Evolutionary conservation across 2,329 filamentous ascomycete genomes (phyloP).

Genomic region (Metarhizium sp.): DNA sequence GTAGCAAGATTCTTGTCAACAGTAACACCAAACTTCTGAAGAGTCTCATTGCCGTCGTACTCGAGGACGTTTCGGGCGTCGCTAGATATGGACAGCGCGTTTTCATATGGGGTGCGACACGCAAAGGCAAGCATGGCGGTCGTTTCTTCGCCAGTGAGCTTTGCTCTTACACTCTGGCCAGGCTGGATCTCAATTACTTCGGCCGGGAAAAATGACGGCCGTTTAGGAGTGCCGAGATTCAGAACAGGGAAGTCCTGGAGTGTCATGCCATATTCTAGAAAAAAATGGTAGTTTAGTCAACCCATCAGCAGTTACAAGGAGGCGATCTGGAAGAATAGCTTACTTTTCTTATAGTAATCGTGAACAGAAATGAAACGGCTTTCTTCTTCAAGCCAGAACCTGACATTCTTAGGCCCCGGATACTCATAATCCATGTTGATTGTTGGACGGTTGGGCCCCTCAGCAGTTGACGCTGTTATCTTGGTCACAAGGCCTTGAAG

Average conservation of each 20-base stretch:
- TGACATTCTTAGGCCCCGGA: constrained; percentile 22
- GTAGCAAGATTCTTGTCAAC: constrained; percentile 56
- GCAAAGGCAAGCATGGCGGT: constrained; percentile 63
- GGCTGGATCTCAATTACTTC: constrained; percentile 55
- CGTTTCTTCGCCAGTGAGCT: constrained; percentile 52
- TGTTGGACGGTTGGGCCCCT: constrained; percentile 12
- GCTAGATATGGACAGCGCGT: constrained; percentile 55
- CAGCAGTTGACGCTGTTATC: constrained; percentile 7
- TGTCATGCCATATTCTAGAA: constrained; percentile 24
- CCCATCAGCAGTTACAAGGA: not conserved
- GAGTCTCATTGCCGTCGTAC: constrained; percentile 37
- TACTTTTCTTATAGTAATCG: constrained; percentile 36
- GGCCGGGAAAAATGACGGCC: constrained; percentile 55
- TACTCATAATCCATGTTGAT: constrained; percentile 17
- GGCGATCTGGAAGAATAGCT: constrained; percentile 9
- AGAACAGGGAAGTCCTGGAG: constrained; percentile 46
- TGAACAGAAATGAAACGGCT: constrained; percentile 27
- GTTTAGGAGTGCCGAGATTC: constrained; percentile 50
- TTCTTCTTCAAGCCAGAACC: constrained; percentile 20
- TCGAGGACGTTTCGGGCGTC: constrained; percentile 49
- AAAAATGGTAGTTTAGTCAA: not conserved
- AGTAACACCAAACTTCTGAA: constrained; percentile 52
- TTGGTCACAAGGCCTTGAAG: constrained; percentile 21
- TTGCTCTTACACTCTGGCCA: constrained; percentile 54
- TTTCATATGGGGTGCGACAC: constrained; percentile 55